phyloP scores from a whole-genome alignment of 371 early-diverging fungal genomes.

The Phascolomyces articulosus region DNA sequence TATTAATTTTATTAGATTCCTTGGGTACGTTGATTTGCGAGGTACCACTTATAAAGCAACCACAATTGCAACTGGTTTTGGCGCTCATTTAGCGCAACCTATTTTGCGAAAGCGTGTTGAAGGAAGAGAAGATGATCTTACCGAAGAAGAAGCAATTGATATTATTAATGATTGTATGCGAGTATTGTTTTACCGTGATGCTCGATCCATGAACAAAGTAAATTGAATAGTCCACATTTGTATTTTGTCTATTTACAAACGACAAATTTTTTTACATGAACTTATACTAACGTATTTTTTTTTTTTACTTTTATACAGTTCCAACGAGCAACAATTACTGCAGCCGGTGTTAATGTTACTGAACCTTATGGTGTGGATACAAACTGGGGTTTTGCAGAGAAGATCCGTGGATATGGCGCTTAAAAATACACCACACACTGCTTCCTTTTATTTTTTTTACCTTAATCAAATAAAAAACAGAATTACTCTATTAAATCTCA shows the following conservation, averaged over 20 bases:
- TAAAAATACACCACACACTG: too few relatives aligned
- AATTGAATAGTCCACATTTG: background rate
- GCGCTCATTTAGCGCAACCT: constrained; percentile 95
- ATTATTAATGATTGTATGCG: constrained; percentile 92
- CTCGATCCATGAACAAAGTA: constrained; percentile 93
- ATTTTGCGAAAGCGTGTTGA: constrained; percentile 93
- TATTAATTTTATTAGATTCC: constrained; percentile 77
- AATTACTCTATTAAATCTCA: too few relatives aligned
- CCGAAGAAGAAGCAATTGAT: constrained; percentile 92
- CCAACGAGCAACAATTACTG: constrained; percentile 90
- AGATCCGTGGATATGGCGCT: constrained; percentile 87
- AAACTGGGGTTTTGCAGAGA: constrained; percentile 95
- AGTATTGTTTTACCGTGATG: constrained; percentile 97
- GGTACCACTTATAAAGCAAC: constrained; percentile 95
- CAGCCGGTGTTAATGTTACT: constrained; percentile 78
- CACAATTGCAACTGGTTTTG: constrained; percentile 98
- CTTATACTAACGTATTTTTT: too few relatives aligned
- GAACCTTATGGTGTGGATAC: constrained; percentile 90
- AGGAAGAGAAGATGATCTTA: constrained; percentile 80
- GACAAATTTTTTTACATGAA: background rate
- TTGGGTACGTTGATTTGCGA: constrained; percentile 95
- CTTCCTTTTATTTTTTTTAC: too few relatives aligned
- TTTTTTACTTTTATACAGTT: constrained; percentile 52
- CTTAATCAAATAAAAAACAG: too few relatives aligned
- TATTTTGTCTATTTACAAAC: background rate